phyloP scores from a whole-genome alignment of 1,284 basidiomycete species.

The Sphagnurus paluster region DNA sequence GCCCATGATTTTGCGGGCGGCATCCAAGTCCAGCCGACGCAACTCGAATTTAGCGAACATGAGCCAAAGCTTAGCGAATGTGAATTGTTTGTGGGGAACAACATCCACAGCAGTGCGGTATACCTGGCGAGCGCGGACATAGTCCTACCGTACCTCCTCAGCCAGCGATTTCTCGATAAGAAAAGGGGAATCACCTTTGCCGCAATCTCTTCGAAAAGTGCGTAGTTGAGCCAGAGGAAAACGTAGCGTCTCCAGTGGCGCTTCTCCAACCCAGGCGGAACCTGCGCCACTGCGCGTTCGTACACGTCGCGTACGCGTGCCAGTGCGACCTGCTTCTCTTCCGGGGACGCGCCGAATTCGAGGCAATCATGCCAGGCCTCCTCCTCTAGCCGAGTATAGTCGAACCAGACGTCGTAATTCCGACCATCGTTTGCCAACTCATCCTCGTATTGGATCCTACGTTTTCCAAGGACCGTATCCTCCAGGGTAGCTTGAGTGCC shows the following conservation, averaged over 20 bases:
- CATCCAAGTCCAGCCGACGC: slow-evolving; percentile 77
- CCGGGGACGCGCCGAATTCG: slow-evolving; percentile 73
- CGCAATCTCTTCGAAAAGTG: slow-evolving; percentile 96
- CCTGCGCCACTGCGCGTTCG: slow-evolving; percentile 92
- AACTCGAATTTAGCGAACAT: slow-evolving; percentile 93
- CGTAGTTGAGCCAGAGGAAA: slow-evolving; percentile 96
- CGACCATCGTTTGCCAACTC: slow-evolving; percentile 85
- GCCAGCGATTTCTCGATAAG: not conserved
- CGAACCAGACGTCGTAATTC: slow-evolving; percentile 99
- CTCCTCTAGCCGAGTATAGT: slow-evolving; percentile 93
- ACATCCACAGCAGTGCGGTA: slow-evolving; percentile 90
- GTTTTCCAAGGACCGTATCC: slow-evolving; percentile 92
- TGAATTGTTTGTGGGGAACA: slow-evolving; percentile 95
- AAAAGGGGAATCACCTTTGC: slow-evolving; percentile 61
- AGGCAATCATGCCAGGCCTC: slow-evolving; percentile 75
- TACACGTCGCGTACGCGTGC: slow-evolving; percentile 89
- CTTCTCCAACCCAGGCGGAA: slow-evolving; percentile 88
- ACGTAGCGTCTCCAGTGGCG: slow-evolving; percentile 96
- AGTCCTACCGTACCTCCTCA: slow-evolving; percentile 65
- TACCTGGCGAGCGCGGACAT: slow-evolving; percentile 82
- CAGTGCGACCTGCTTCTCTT: slow-evolving; percentile 60
- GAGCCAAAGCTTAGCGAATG: slow-evolving; percentile 95
- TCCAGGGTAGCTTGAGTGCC: slow-evolving; percentile 89
- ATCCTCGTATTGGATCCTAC: slow-evolving; percentile 97
- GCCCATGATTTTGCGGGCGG: slow-evolving; percentile 90